phyloP scores from a whole-genome alignment of 2,329 filamentous ascomycete genomes.

The Zasmidium citrigriseum region DNA sequence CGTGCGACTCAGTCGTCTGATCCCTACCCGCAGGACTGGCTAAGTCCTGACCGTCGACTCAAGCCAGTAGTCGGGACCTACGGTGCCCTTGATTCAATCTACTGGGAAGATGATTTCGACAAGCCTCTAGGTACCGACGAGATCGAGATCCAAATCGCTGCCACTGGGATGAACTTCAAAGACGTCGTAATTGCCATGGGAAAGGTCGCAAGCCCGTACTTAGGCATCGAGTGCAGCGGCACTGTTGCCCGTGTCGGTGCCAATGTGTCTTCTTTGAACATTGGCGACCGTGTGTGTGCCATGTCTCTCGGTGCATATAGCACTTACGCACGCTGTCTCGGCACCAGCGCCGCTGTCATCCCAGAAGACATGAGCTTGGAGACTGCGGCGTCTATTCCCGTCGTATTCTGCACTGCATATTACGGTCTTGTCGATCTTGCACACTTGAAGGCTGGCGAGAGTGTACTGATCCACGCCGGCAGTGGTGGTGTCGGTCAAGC shows the following conservation, averaged over 20 bases:
- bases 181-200: neutral
- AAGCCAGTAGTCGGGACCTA: neutral
- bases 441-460: conserved; percentile 34
- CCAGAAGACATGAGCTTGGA: conserved; percentile 18
- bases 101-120: neutral
- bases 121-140: neutral
- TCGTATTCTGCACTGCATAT: conserved; percentile 23
- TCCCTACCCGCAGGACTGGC: too few species aligned
- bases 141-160: neutral
- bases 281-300: neutral
- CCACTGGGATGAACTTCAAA: neutral
- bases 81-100: neutral
- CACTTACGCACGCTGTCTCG: neutral
- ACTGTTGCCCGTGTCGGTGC: neutral
- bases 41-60: neutral
- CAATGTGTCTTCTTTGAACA: neutral
- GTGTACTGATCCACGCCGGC: conserved; percentile 35
- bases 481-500: conserved; percentile 33
- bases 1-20: too few species aligned
- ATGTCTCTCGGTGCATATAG: neutral
- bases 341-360: neutral
- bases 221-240: neutral
- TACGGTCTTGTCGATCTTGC: conserved; percentile 32
- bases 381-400: conserved; percentile 22
- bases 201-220: neutral